Conservation (phyloP, 768 basidiomycete species). For the Serendipita sp. region DNA sequence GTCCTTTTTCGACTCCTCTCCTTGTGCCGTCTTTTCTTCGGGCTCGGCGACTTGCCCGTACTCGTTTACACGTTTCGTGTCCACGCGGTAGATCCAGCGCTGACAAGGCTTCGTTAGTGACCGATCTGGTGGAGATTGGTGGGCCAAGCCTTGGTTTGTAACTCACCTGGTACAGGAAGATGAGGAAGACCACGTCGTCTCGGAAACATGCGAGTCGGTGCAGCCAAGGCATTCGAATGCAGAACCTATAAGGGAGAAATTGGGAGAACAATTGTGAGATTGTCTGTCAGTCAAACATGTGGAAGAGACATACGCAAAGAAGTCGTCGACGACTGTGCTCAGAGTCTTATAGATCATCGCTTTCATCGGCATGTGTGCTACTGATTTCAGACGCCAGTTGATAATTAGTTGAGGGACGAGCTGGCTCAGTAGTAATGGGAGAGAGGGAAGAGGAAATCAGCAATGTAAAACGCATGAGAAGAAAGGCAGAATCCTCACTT, state of each 20-base stretch:
- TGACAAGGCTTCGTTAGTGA: constrained; percentile 20
- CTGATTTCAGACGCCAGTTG: constrained; percentile 95
- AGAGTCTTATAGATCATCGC: constrained; percentile 93
- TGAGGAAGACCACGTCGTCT: constrained; percentile 79
- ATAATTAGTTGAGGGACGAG: constrained; percentile 79
- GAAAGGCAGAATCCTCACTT: constrained; percentile 3
- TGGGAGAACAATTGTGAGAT: background rate
- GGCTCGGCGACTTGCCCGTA: constrained; percentile 57
- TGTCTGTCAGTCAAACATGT: background rate
- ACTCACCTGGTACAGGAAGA: constrained; percentile 81
- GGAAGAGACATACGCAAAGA: constrained; percentile 52
- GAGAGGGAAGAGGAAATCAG: constrained; percentile 40
- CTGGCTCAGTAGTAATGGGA: background rate
- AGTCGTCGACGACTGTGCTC: constrained; percentile 80
- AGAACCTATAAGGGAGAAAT: constrained; percentile 38
- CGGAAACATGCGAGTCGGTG: constrained; percentile 55
- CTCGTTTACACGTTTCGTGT: constrained; percentile 89
- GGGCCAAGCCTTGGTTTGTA: background rate
- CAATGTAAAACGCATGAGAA: constrained; percentile 7
- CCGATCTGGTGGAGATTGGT: background rate
- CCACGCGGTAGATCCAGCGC: constrained; percentile 96
- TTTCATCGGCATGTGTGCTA: constrained; percentile 97
- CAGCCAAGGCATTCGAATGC: constrained; percentile 91
- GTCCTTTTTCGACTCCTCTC: constrained; percentile 13
- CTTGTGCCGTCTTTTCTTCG: background rate